A percentile compares a stretch with the other conserved stretches of the same genome.
phyloP scores from a whole-genome alignment of 78 protist species.

The Dictyostelium purpureum region DNA sequence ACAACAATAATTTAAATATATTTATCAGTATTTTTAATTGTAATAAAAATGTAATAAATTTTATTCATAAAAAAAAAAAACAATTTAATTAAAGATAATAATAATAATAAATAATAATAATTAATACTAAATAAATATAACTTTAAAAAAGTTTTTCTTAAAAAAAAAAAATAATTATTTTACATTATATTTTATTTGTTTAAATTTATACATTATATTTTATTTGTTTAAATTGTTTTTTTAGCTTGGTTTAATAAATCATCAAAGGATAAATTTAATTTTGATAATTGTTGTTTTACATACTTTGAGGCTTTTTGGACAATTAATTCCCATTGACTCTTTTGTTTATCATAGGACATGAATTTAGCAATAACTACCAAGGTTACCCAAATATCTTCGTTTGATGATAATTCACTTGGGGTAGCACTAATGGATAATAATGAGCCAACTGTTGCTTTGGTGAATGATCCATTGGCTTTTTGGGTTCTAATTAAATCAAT shows the following conservation, averaged over 20 bases:
- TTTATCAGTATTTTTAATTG: too few relatives aligned
- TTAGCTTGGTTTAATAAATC: neutral
- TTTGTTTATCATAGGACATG: neutral
- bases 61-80: neutral
- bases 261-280: neutral
- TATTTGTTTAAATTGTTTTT: neutral
- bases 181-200: too few relatives aligned
- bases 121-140: too few relatives aligned
- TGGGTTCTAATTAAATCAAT: slow-evolving; percentile 37
- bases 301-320: slow-evolving; percentile 31
- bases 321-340: slow-evolving; percentile 30
- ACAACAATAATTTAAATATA: too few relatives aligned
- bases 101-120: too few relatives aligned
- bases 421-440: neutral
- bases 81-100: neutral
- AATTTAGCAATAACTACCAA: slow-evolving; percentile 30
- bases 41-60: too few relatives aligned
- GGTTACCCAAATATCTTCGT: slow-evolving; percentile 40
- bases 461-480: slow-evolving; percentile 73
- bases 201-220: neutral
- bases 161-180: too few relatives aligned
- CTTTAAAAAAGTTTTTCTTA: neutral
- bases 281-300: slow-evolving; percentile 12
- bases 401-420: neutral
- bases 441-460: neutral